Evolutionary conservation across 2,329 filamentous ascomycete genomes (phyloP).

Genomic region (Myriangium duriaei): DNA sequence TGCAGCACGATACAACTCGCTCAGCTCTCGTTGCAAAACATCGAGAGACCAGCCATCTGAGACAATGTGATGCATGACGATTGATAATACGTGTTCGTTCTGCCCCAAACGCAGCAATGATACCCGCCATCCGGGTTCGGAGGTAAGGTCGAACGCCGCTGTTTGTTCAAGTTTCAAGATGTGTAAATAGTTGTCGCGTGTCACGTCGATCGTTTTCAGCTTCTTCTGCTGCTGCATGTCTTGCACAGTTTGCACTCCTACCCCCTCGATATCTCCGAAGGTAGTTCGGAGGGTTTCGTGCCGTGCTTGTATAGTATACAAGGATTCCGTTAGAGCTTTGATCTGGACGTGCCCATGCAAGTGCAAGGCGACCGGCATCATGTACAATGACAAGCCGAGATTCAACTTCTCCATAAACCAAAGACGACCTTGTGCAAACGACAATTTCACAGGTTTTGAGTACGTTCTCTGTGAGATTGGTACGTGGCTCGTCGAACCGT

Average conservation of each 20-base stretch:
- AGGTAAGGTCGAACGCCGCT: slow-evolving; percentile 7
- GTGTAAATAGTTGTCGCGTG: not conserved
- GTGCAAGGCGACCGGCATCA: no score
- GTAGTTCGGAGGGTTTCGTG: slow-evolving; percentile 10
- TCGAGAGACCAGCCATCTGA: no score
- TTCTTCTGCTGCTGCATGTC: not conserved
- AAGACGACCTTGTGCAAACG: no score
- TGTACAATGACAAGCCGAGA: no score
- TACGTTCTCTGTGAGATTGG: no score
- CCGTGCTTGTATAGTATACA: slow-evolving; percentile 7
- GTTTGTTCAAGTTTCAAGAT: slow-evolving; percentile 3
- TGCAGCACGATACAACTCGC: no score
- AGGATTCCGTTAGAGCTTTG: slow-evolving; percentile 3
- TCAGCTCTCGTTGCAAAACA: no score
- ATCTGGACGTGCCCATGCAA: slow-evolving; percentile 2
- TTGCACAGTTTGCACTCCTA: slow-evolving; percentile 5
- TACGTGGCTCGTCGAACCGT: no score
- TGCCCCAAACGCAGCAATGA: not conserved
- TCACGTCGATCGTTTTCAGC: not conserved
- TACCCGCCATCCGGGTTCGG: slow-evolving; percentile 6
- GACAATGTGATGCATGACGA: no score
- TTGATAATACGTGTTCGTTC: no score
- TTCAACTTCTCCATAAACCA: no score
- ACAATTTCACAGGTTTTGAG: no score
- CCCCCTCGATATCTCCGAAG: slow-evolving; percentile 4